Evolutionary conservation across 768 basidiomycete genomes (phyloP).

Genomic region (Terana coerulea): DNA sequence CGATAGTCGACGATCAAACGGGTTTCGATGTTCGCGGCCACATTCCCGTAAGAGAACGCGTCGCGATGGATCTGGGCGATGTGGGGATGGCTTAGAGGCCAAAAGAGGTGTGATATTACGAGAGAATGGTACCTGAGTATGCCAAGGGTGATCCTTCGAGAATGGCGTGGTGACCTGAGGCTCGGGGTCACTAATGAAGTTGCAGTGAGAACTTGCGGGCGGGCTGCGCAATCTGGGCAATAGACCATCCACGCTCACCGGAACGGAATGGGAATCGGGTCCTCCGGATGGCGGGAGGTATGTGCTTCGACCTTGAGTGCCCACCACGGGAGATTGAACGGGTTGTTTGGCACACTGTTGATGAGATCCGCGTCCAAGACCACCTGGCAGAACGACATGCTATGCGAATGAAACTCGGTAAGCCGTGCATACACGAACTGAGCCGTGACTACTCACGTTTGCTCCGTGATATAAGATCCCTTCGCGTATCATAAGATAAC

Average conservation of each 20-base stretch:
- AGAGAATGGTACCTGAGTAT: conserved; percentile 25
- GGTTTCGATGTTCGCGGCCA: conserved; percentile 25
- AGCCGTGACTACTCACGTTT: conserved; percentile 9
- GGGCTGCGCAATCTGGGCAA: background rate
- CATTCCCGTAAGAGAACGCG: conserved; percentile 33
- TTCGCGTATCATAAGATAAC: background rate
- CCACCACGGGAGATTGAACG: conserved; percentile 17
- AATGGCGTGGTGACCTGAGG: conserved; percentile 28
- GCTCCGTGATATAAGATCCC: conserved; percentile 21
- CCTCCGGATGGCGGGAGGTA: conserved; percentile 13
- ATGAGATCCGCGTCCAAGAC: conserved; percentile 13
- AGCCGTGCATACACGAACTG: background rate
- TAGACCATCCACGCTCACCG: background rate
- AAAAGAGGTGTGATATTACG: background rate
- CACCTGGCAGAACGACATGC: conserved; percentile 22
- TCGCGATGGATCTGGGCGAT: conserved; percentile 30
- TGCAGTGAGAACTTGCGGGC: background rate
- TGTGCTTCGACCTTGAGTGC: conserved; percentile 18
- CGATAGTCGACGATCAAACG: conserved; percentile 32
- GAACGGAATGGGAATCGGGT: conserved; percentile 25
- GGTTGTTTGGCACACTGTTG: conserved; percentile 6
- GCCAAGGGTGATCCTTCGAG: conserved; percentile 24
- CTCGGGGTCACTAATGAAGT: conserved; percentile 26
- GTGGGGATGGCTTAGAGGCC: background rate
- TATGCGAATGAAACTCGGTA: background rate